These are phyloP conservation scores for Nigrograna mackinnonii DNA, from an alignment of 2,329 filamentous ascomycete species.

Conservation along the genomic window DNA sequence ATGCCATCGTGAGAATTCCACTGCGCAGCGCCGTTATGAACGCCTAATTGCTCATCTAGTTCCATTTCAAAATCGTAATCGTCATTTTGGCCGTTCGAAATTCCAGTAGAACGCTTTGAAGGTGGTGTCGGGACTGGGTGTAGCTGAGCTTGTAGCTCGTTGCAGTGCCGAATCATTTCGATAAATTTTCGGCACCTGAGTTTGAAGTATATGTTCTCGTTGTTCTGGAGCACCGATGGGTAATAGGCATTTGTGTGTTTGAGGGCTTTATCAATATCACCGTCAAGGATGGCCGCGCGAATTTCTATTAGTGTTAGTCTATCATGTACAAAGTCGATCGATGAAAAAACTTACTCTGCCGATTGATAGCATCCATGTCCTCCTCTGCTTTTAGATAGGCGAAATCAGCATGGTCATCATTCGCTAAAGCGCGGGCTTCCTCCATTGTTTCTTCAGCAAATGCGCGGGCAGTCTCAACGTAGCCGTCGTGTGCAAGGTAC, in stretches of 20 bases:
- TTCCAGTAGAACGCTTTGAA: slow-evolving; percentile 30
- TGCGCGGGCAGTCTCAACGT: slow-evolving; percentile 87
- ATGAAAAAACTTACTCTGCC: slow-evolving; percentile 71
- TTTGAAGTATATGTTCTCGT: slow-evolving; percentile 85
- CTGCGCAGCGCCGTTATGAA: slow-evolving; percentile 30
- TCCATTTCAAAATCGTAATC: slow-evolving; percentile 63
- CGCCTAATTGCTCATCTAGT: slow-evolving; percentile 57
- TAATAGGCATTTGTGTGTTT: slow-evolving; percentile 80
- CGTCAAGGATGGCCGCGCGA: slow-evolving; percentile 82
- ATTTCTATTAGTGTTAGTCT: slow-evolving; percentile 74
- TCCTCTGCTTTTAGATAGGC: slow-evolving; percentile 70
- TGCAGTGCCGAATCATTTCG: slow-evolving; percentile 67
- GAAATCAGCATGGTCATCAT: slow-evolving; percentile 54
- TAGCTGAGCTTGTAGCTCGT: slow-evolving; percentile 45
- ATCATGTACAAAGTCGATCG: too few species aligned
- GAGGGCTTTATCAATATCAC: slow-evolving; percentile 89
- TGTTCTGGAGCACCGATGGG: slow-evolving; percentile 75
- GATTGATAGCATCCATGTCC: slow-evolving; percentile 82
- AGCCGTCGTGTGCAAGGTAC: slow-evolving; percentile 92
- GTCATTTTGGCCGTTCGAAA: slow-evolving; percentile 42
- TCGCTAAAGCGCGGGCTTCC: slow-evolving; percentile 72
- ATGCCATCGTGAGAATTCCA: slow-evolving; percentile 21
- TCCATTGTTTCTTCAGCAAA: slow-evolving; percentile 81
- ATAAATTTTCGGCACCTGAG: slow-evolving; percentile 90
- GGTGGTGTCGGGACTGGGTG: slow-evolving; percentile 24